A percentile compares a stretch with the other conserved stretches of the same genome.
Evolutionary conservation across 352 stramenopile genomes (phyloP).

Genomic region (Phytophthora constricta): DNA sequence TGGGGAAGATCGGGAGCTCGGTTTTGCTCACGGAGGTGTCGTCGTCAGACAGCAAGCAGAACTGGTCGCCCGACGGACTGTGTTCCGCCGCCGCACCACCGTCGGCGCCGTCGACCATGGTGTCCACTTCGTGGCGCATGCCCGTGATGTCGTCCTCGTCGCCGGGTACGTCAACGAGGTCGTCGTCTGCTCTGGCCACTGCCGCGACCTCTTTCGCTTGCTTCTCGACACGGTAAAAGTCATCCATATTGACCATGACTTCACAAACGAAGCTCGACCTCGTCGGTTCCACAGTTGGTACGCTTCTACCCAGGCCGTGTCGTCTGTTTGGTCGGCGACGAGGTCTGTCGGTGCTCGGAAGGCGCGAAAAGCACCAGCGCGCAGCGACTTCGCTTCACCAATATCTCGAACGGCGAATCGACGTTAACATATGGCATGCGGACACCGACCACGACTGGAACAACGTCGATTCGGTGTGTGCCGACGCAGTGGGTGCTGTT

Average conservation of each 20-base stretch:
- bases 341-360: background rate
- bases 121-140: background rate
- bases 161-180: background rate
- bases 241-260: constrained; percentile 1
- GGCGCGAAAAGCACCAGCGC: background rate
- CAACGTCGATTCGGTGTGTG: too few species aligned
- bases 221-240: constrained; percentile 3
- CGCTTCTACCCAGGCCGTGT: too few species aligned
- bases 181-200: background rate
- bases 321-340: background rate
- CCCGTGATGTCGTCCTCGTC: background rate
- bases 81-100: background rate
- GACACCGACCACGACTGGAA: too few species aligned
- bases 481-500: too few species aligned
- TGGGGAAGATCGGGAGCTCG: background rate
- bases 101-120: background rate
- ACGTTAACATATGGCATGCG: too few species aligned
- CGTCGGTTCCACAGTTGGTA: background rate
- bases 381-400: background rate
- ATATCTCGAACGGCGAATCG: too few species aligned
- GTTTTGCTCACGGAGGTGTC: background rate
- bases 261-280: background rate
- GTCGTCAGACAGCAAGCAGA: background rate
- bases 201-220: background rate
- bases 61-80: background rate